These are phyloP conservation scores for Stachybotrys chlorohalonatus DNA, from an alignment of 2,329 filamentous ascomycete genomes.

Conservation along the genomic window DNA sequence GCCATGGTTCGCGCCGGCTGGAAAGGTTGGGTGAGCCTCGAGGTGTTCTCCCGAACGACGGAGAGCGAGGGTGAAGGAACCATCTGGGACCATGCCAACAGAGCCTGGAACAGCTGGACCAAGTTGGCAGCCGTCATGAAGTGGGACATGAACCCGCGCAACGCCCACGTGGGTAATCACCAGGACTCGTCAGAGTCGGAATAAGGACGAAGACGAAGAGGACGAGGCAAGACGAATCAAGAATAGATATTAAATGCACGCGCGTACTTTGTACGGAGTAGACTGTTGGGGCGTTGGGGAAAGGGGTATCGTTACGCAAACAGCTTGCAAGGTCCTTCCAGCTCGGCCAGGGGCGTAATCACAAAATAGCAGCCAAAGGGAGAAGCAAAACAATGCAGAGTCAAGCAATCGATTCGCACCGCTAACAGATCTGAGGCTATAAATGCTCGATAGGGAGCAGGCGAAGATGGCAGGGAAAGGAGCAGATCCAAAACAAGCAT, in stretches of 20 bases:
- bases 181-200: neutral
- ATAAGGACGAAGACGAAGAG: neutral
- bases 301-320: too few relatives aligned
- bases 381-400: too few relatives aligned
- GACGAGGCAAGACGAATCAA: neutral
- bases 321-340: too few relatives aligned
- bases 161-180: neutral
- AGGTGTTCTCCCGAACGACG: conserved; percentile 9
- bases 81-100: conserved; percentile 3
- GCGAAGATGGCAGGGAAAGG: neutral
- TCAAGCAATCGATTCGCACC: too few relatives aligned
- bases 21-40: conserved; percentile 10
- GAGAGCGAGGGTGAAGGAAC: conserved; percentile 1
- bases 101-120: conserved; percentile 8
- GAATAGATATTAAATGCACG: neutral
- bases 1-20: conserved; percentile 8
- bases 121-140: conserved; percentile 6
- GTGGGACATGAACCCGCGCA: conserved; percentile 3
- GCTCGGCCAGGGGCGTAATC: too few relatives aligned
- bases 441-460: neutral
- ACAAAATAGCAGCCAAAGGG: too few relatives aligned
- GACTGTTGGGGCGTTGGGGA: neutral
- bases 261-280: neutral
- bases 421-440: too few relatives aligned
- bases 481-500: neutral